These are phyloP conservation scores for Epichloe gansuensis DNA, from an alignment of 2,329 filamentous ascomycete genomes.

Conservation along the genomic window DNA sequence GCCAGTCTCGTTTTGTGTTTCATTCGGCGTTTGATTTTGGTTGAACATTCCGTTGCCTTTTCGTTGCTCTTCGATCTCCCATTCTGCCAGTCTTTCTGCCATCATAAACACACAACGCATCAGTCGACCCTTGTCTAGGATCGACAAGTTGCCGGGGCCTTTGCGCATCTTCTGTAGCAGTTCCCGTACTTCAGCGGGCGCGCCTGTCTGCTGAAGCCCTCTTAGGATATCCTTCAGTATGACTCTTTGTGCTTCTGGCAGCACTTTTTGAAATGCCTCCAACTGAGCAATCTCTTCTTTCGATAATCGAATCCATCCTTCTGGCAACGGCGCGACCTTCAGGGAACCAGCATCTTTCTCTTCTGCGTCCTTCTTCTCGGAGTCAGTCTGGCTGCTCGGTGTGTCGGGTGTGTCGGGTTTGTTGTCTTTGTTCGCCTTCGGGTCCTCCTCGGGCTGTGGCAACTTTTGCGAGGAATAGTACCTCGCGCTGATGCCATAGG, in stretches of 20 bases:
- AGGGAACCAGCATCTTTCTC: slow-evolving; percentile 14
- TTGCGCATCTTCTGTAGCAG: slow-evolving; percentile 40
- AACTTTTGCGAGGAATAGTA: slow-evolving; percentile 26
- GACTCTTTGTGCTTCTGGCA: slow-evolving; percentile 50
- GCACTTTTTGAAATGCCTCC: slow-evolving; percentile 45
- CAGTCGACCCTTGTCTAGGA: slow-evolving; percentile 25
- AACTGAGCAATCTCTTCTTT: slow-evolving; percentile 40
- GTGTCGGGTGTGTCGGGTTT: slow-evolving; percentile 11
- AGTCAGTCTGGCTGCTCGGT: slow-evolving; percentile 6
- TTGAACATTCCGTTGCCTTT: slow-evolving; percentile 12
- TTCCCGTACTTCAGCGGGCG: slow-evolving; percentile 55
- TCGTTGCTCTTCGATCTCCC: slow-evolving; percentile 13
- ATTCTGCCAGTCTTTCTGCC: slow-evolving; percentile 23
- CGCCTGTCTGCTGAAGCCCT: slow-evolving; percentile 53
- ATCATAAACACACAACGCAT: slow-evolving; percentile 26
- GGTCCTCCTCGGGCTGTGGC: slow-evolving; percentile 26
- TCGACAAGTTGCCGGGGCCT: slow-evolving; percentile 40
- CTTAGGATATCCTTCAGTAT: slow-evolving; percentile 48
- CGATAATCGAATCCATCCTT: slow-evolving; percentile 34
- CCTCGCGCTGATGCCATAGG: slow-evolving; percentile 23
- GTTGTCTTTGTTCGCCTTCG: slow-evolving; percentile 14
- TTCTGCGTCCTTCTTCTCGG: slow-evolving; percentile 10
- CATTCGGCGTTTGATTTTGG: slow-evolving; percentile 13
- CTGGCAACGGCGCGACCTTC: slow-evolving; percentile 24
- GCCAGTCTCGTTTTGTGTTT: slow-evolving; percentile 10